These are phyloP conservation scores for Tulasnella calospora DNA, from an alignment of 768 basidiomycete genomes.

Conservation along the genomic window DNA sequence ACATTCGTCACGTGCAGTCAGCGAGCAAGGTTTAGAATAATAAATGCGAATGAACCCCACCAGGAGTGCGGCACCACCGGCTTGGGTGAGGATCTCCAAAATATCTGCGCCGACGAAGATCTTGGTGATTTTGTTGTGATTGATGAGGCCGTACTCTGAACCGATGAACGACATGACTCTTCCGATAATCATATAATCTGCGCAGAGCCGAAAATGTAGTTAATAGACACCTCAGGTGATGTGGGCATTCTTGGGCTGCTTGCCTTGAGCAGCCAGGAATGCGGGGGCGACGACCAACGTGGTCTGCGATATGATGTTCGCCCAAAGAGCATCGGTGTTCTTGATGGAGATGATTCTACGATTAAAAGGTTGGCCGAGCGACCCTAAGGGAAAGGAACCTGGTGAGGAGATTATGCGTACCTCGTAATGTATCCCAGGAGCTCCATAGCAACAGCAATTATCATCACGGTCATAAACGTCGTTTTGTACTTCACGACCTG, in stretches of 20 bases:
- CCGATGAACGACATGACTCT: constrained; percentile 28
- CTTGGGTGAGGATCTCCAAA: constrained; percentile 26
- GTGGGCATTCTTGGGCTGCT: neutral
- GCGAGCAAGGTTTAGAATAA: neutral
- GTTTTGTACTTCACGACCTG: constrained; percentile 14
- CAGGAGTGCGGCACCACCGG: constrained; percentile 16
- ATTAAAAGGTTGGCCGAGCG: too few relatives aligned
- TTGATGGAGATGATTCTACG: constrained; percentile 1
- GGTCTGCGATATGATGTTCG: constrained; percentile 11
- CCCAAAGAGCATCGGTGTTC: constrained; percentile 4
- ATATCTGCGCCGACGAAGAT: constrained; percentile 27
- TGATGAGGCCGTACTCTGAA: constrained; percentile 9
- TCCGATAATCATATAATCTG: constrained; percentile 28
- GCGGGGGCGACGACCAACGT: constrained; percentile 26
- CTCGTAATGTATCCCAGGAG: constrained; percentile 13
- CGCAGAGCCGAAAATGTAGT: neutral
- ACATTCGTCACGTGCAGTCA: neutral
- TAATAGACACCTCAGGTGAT: too few relatives aligned
- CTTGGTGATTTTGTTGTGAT: constrained; percentile 26
- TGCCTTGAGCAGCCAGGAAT: constrained; percentile 27
- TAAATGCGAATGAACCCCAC: neutral
- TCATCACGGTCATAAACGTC: neutral
- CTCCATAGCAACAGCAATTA: constrained; percentile 10
- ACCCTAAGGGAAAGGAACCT: neutral
- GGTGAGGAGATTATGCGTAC: neutral